Percentiles rank a stretch among this genome's conserved stretches.
phyloP scores from a whole-genome alignment of 1,139 yeast species.

The Hansenula lynferdii region DNA sequence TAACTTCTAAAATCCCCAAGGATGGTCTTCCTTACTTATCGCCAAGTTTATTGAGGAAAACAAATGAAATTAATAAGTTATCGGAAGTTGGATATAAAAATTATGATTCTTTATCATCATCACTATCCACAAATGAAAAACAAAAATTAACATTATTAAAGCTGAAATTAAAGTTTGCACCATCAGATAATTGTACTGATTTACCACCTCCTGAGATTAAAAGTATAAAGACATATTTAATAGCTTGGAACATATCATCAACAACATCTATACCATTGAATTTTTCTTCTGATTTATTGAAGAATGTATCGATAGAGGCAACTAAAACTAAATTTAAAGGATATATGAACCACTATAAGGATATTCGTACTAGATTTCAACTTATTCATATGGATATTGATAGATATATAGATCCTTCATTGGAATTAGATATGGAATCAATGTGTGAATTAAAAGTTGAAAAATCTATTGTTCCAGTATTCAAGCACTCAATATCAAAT shows the following conservation, averaged over 20 bases:
- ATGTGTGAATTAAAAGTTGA: slow-evolving; percentile 16
- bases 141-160: slow-evolving; percentile 19
- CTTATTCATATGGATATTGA: slow-evolving; percentile 5
- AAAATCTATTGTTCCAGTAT: slow-evolving; percentile 5
- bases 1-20: slow-evolving; percentile 7
- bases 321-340: slow-evolving; percentile 1
- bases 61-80: slow-evolving; percentile 25
- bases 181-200: slow-evolving; percentile 6
- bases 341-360: not conserved
- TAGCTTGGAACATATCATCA: slow-evolving; percentile 20
- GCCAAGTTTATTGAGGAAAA: slow-evolving; percentile 28
- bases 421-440: slow-evolving; percentile 15
- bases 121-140: slow-evolving; percentile 15
- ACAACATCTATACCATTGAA: slow-evolving; percentile 21
- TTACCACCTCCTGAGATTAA: not conserved
- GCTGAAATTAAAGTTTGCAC: slow-evolving; percentile 19
- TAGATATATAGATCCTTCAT: slow-evolving; percentile 8
- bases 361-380: not conserved
- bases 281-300: slow-evolving; percentile 17
- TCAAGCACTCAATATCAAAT: slow-evolving; percentile 7
- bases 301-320: not conserved
- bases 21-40: slow-evolving; percentile 28
- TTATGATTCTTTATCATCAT: slow-evolving; percentile 13
- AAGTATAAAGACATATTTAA: slow-evolving; percentile 2
- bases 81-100: slow-evolving; percentile 24